These are phyloP conservation scores for Podospora australis DNA, from an alignment of 495 filamentous ascomycete species.

Conservation along the genomic window DNA sequence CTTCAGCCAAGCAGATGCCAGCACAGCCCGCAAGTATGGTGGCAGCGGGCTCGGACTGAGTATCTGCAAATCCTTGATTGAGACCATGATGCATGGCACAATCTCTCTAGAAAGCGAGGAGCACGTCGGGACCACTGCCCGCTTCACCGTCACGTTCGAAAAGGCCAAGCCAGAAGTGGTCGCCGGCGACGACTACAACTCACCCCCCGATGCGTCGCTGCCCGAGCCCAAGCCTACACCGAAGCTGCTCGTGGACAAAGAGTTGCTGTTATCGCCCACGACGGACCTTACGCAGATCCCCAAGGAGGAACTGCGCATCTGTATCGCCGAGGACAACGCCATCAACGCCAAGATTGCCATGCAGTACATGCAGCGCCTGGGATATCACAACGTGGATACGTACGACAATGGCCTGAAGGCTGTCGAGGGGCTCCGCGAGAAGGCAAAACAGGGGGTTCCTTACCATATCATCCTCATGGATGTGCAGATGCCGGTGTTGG, in stretches of 20 bases:
- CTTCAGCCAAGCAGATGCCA: conserved; percentile 84
- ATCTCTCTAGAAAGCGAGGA: conserved; percentile 75
- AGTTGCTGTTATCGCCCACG: conserved; percentile 39
- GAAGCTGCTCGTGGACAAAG: background rate
- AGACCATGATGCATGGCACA: conserved; percentile 78
- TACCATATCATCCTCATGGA: conserved; percentile 88
- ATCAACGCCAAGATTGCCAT: conserved; percentile 91
- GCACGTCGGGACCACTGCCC: conserved; percentile 75
- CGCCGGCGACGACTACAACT: conserved; percentile 36
- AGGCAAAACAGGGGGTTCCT: conserved; percentile 59
- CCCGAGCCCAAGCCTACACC: background rate
- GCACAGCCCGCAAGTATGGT: conserved; percentile 80
- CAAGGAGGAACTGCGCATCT: conserved; percentile 71
- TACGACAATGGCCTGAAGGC: conserved; percentile 81
- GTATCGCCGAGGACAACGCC: conserved; percentile 86
- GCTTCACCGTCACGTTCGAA: conserved; percentile 74
- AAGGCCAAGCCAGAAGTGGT: conserved; percentile 56
- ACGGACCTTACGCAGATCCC: conserved; percentile 60
- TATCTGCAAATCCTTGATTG: conserved; percentile 92
- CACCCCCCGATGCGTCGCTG: background rate
- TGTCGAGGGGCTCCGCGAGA: conserved; percentile 73
- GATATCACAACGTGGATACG: conserved; percentile 70
- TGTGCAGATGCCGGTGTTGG: conserved; percentile 88
- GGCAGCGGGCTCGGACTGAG: conserved; percentile 85
- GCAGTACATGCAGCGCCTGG: conserved; percentile 77